These are phyloP conservation scores for Podaxis sp. DNA, from an alignment of 768 basidiomycete genomes.

Conservation along the genomic window DNA sequence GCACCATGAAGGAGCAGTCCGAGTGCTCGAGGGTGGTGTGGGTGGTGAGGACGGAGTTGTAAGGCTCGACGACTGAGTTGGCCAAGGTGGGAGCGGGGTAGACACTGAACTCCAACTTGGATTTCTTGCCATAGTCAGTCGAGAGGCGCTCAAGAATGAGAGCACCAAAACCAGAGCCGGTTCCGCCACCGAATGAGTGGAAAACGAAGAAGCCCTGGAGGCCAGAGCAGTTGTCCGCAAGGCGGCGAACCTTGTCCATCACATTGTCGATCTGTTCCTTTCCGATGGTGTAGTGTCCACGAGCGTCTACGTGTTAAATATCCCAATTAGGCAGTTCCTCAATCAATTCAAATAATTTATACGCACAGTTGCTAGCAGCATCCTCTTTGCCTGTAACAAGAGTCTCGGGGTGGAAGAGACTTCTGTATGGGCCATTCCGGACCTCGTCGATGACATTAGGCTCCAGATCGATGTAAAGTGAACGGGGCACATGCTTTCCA, in stretches of 20 bases:
- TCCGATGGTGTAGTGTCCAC: constrained; percentile 98
- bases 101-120: constrained; percentile 97
- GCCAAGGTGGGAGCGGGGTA: constrained; percentile 88
- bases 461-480: constrained; percentile 95
- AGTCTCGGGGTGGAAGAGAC: constrained; percentile 99
- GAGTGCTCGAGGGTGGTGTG: constrained; percentile 99
- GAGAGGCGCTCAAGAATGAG: constrained; percentile 96
- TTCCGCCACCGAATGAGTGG: constrained; percentile 99
- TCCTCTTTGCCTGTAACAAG: constrained; percentile 99
- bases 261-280: constrained; percentile 97
- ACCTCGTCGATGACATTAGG: constrained; percentile 99
- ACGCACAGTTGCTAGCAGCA: constrained; percentile 96
- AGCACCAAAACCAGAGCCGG: constrained; percentile 98
- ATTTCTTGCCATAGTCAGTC: constrained; percentile 99
- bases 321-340: neutral
- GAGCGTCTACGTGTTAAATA: constrained; percentile 63
- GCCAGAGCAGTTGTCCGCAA: constrained; percentile 97
- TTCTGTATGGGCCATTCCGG: constrained; percentile 90
- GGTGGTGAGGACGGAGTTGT: constrained; percentile 96
- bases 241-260: constrained; percentile 94
- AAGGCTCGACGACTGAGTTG: constrained; percentile 97
- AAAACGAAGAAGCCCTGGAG: constrained; percentile 99
- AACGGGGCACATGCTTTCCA: constrained; percentile 96
- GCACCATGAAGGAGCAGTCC: constrained; percentile 99
- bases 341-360: neutral